Conservation (phyloP, 495 filamentous ascomycete genomes). For the Penicillium canescens region DNA sequence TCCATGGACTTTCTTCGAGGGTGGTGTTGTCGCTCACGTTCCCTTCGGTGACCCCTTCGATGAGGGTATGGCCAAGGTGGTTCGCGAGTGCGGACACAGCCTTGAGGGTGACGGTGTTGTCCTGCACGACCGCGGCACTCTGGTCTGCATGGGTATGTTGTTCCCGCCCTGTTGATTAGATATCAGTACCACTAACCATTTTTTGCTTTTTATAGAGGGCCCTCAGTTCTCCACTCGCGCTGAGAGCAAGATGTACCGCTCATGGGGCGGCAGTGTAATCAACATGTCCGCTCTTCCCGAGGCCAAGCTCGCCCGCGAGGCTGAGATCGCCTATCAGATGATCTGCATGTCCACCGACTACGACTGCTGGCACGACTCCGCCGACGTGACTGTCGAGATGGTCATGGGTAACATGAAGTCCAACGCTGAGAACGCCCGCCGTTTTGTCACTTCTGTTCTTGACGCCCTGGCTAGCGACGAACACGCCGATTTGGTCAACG, state of each 20-base stretch:
- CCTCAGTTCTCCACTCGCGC: slow-evolving; percentile 97
- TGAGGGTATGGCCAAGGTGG: slow-evolving; percentile 66
- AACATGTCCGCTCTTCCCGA: slow-evolving; percentile 98
- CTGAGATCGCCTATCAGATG: slow-evolving; percentile 95
- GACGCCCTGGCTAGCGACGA: slow-evolving; percentile 79
- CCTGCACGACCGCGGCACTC: slow-evolving; percentile 73
- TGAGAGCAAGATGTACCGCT: slow-evolving; percentile 90
- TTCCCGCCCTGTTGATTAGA: background rate
- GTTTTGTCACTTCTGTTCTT: slow-evolving; percentile 82
- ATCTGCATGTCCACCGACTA: slow-evolving; percentile 99
- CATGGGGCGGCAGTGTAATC: slow-evolving; percentile 87
- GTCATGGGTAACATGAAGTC: slow-evolving; percentile 96
- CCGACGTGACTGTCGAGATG: slow-evolving; percentile 90
- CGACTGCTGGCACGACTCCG: slow-evolving; percentile 87
- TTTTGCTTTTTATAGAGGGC: slow-evolving; percentile 59
- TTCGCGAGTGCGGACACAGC: slow-evolving; percentile 68
- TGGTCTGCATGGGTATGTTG: slow-evolving; percentile 85
- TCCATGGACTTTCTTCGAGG: slow-evolving; percentile 95
- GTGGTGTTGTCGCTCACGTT: slow-evolving; percentile 89
- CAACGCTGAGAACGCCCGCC: slow-evolving; percentile 82
- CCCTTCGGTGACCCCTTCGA: slow-evolving; percentile 97
- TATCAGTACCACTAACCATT: slow-evolving; percentile 4
- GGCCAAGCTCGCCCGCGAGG: slow-evolving; percentile 92
- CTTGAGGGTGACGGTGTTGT: slow-evolving; percentile 76
- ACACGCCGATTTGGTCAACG: slow-evolving; percentile 70